Evolutionary conservation across 2,329 filamentous ascomycete genomes (phyloP), one percentile per base, ranked within the genome.

Genomic region (Fusarium bulbicola): DNA sequence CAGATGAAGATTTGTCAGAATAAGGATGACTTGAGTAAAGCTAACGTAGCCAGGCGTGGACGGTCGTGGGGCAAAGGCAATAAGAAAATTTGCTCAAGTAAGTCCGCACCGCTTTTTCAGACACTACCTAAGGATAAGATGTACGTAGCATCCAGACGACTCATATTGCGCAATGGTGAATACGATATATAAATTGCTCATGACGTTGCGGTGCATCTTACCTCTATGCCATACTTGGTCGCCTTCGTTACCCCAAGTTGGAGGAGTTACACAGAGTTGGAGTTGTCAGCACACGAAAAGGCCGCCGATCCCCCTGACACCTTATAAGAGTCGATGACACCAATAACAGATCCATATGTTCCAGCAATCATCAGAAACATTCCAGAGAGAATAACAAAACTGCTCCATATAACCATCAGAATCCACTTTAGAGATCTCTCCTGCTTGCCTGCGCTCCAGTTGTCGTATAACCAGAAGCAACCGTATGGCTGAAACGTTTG

Each of bases 211-310:
- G 37, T 63, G 9, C 32, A 21, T 28, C 6, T 34, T 36, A 13
- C n/a, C 15, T 3, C 18, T 43, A 30, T 24, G 21, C 16, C 34
- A 37, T 40, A 21, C 21, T 49, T 49, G 21, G 15, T 28, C 70
- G 56, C 43, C 43, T 46, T 46, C 5, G 24, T 26, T 13, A 24
- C 40, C n/a, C 40, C n/a, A 18, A 24, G 40, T 43, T 24, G 40
- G 32, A 34, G 32, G 32, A 34, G 32, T 34, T 34, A 34, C 32
- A 34, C 32, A 26, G 79, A 80, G 61, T 79, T 78, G 11, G 84
- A 85, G 74, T 85, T 85, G 50, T 86, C 84, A 1, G 80, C 81
- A 63, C 84, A 86, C 4, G 83, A 82, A 78, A 82, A 85, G 0
- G 82, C 82, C 2, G 76, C 70, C 7, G 82, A 82, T 2, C 83